Base-by-base conservation (phyloP, 163 green algal species). In the Chlamydomonas reinhardtii region DNA sequence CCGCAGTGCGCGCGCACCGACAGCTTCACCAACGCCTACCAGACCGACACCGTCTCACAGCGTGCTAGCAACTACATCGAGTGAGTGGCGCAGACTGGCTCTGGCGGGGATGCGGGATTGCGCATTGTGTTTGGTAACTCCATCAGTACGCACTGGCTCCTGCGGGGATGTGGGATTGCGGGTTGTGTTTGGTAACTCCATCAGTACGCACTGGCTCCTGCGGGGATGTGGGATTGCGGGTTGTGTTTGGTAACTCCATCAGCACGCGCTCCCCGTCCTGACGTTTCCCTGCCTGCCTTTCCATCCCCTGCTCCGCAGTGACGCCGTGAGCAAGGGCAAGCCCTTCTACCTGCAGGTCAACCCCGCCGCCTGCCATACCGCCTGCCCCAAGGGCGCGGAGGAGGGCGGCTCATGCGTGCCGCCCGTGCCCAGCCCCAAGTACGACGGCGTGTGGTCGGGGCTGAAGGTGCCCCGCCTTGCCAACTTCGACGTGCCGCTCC, bases 341-440 rank as follows among this genome's bases (percentile, higher is more conserved):
- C 87, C 87, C 68, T 91, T 91, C 69, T 91, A 86, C 87, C 71
- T 91, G 32, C 71, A 91, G 61, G 48, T 91, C 72, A 77, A 76
- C 70, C 87, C 87, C 20, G 82, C 81, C 2, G 87, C 82, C 56
- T 87, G 81, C 70, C 81, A 87, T 71, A 87, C 81, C 59, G 71
- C 81, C 54, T 87, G 81, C 43, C 70, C 81, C 71, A 87, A 87
- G 71, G 81, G 81, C 71, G 29, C 35, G 1, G 81, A 87, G 32
- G 79, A 78, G 20, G 79, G 79, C 12, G 71, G 81, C 81, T 0
- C 56, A 12, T 87, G 81, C 29, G 59, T 83, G 75, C 70, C 75
- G 15, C 81, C 87, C 39, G 75, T 91, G 69, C 87, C 87, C 1
- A 43, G 32, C 19, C 43, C 70, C 56, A 79, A 80, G 59, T 80